Conservation (phyloP, 2,329 filamentous ascomycete genomes). For the Fonsecaea multimorphosa region DNA sequence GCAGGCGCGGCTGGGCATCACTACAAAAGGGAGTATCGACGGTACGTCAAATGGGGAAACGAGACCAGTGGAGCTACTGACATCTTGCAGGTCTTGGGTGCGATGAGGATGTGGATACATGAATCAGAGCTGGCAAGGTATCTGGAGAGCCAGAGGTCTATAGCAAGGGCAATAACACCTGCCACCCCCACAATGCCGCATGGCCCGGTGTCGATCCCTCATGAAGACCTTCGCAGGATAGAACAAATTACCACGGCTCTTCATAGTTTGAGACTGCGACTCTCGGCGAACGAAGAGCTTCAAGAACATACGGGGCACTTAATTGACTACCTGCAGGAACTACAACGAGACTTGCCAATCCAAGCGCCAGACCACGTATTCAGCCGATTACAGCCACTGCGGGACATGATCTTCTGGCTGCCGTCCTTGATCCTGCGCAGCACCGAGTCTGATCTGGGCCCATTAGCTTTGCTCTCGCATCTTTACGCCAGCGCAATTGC, state of each 20-base stretch:
- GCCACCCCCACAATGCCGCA: conserved; percentile 43
- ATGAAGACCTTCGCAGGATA: conserved; percentile 71
- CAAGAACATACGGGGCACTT: conserved; percentile 72
- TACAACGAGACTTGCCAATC: conserved; percentile 72
- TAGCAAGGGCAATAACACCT: conserved; percentile 46
- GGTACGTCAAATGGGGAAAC: conserved; percentile 59
- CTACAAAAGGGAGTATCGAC: conserved; percentile 90
- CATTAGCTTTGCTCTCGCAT: conserved; percentile 83
- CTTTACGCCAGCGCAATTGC: conserved; percentile 88
- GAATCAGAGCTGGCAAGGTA: conserved; percentile 69
- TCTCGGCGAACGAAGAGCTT: conserved; percentile 73
- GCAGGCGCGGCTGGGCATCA: conserved; percentile 88
- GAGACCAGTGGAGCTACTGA: conserved; percentile 12
- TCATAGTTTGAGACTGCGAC: conserved; percentile 61
- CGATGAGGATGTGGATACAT: conserved; percentile 90
- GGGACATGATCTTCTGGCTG: conserved; percentile 95
- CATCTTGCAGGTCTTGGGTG: conserved; percentile 72
- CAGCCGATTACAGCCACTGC: conserved; percentile 82
- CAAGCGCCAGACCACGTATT: conserved; percentile 83
- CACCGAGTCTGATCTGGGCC: conserved; percentile 74
- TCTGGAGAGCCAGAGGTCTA: conserved; percentile 49
- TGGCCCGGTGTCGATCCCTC: conserved; percentile 40
- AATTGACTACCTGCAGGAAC: conserved; percentile 73
- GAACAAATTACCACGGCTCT: conserved; percentile 71
- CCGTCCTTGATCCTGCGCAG: conserved; percentile 82